Conservation (phyloP, 306 rosid species). For the Medicago truncatula region MtrunA17r5.0-ANR NC_053043.1:45123001-45123500, state of each 20-base stretch:
- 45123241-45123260: constrained; percentile 44
- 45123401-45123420: constrained; percentile 51
- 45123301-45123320: constrained; percentile 41
- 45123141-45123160: neutral
- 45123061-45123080: constrained; percentile 12
- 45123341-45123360: constrained; percentile 56
- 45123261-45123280: constrained; percentile 35
- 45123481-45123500: constrained; percentile 79
- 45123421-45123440: constrained; percentile 74
- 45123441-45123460: constrained; percentile 60
- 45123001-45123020: neutral
- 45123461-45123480: constrained; percentile 59
- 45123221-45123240: constrained; percentile 43
- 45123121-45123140: neutral
- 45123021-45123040: neutral
- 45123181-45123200: constrained; percentile 28
- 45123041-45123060: neutral
- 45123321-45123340: constrained; percentile 54
- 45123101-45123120: constrained; percentile 5
- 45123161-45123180: constrained; percentile 36
- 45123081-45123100: constrained; percentile 1
- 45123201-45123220: neutral
- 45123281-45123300: constrained; percentile 44
- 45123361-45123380: constrained; percentile 62
- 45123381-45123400: constrained; percentile 63